Evolutionary conservation across 2,329 filamentous ascomycete species (phyloP).

Genomic region (Colletotrichum filicis): DNA sequence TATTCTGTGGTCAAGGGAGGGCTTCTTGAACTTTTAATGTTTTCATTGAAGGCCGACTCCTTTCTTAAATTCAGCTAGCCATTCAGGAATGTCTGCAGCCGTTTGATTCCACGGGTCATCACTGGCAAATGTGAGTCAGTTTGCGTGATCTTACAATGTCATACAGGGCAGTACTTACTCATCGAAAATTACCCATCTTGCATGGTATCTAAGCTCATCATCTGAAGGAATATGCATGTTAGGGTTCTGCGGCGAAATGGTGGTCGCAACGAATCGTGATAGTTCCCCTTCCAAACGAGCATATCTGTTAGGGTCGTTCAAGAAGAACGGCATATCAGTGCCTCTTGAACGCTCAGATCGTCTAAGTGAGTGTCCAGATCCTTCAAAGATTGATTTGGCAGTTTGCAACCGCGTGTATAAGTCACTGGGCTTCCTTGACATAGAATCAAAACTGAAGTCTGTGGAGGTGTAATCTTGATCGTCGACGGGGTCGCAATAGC

Average conservation of each 20-base stretch:
- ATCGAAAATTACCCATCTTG: constrained; percentile 45
- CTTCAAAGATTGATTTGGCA: constrained; percentile 12
- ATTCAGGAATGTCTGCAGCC: constrained; percentile 27
- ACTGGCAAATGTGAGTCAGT: background rate
- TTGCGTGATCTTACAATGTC: background rate
- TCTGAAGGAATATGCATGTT: constrained; percentile 46
- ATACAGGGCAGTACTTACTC: constrained; percentile 37
- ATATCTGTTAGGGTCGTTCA: constrained; percentile 42
- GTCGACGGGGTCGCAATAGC: background rate
- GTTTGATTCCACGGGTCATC: constrained; percentile 36
- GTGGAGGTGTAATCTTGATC: background rate
- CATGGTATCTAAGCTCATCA: constrained; percentile 47
- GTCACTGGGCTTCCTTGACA: background rate
- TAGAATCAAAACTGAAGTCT: background rate
- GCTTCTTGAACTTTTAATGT: background rate
- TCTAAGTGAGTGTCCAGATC: background rate
- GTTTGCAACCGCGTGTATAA: constrained; percentile 12
- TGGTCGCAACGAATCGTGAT: constrained; percentile 40
- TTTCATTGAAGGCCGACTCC: constrained; percentile 7
- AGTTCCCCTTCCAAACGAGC: constrained; percentile 38
- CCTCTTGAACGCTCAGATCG: background rate
- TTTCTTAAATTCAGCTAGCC: constrained; percentile 29
- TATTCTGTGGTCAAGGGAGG: background rate
- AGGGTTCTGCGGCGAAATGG: constrained; percentile 45
- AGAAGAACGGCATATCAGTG: constrained; percentile 23